Percentiles rank a stretch among this genome's conserved stretches.
Conservation (phyloP, 1,139 yeast genomes). For the Pichia sp. region DNA sequence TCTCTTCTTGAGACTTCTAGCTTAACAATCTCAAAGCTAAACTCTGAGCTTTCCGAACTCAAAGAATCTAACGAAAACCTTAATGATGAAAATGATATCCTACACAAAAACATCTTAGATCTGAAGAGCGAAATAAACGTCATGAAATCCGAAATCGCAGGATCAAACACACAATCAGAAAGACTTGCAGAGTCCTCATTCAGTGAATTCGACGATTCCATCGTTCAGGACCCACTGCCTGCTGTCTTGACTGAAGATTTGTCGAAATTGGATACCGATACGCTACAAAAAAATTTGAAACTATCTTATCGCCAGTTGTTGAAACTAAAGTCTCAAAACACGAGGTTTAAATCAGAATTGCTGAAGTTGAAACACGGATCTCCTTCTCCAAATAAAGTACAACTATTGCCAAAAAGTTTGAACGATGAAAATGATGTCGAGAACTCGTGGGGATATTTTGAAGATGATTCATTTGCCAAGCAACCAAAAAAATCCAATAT, state of each 20-base stretch:
- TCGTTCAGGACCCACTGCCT: constrained; percentile 30
- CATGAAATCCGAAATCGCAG: constrained; percentile 19
- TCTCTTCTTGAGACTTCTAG: constrained; percentile 39
- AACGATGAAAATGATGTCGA: constrained; percentile 24
- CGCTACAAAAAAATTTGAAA: constrained; percentile 58
- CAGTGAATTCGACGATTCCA: constrained; percentile 27
- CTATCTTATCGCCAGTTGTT: constrained; percentile 62
- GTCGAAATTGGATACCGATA: constrained; percentile 60
- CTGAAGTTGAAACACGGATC: constrained; percentile 7
- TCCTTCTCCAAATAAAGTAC: constrained; percentile 2
- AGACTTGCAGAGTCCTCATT: constrained; percentile 11
- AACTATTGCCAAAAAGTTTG: not conserved
- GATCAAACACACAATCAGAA: not conserved
- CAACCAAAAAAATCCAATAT: constrained; percentile 1
- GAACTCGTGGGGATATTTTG: constrained; percentile 35
- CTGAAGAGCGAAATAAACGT: constrained; percentile 28
- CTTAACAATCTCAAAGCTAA: constrained; percentile 35
- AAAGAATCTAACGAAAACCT: constrained; percentile 49
- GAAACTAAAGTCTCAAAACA: constrained; percentile 41
- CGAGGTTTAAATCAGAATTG: constrained; percentile 12
- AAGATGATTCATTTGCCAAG: constrained; percentile 28
- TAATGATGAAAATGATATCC: constrained; percentile 60
- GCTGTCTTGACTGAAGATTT: constrained; percentile 35
- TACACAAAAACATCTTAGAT: constrained; percentile 43
- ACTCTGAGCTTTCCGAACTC: constrained; percentile 43